These are phyloP conservation scores for Hyaloperonospora arabidopsidis DNA, from an alignment of 352 stramenopile genomes.

Conservation along the genomic window DNA sequence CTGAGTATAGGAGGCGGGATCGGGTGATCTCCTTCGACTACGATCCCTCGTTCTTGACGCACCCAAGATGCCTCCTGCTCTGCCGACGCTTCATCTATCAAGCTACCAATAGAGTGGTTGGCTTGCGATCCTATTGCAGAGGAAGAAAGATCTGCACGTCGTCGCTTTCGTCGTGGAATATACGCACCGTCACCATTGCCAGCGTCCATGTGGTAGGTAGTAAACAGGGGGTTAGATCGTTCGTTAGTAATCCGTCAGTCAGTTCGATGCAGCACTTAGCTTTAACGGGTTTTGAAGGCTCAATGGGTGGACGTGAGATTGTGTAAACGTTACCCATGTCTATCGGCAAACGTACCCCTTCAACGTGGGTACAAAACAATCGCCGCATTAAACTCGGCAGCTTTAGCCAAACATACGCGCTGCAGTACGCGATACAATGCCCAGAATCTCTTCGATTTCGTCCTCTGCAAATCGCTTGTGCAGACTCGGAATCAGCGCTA, in stretches of 20 bases:
- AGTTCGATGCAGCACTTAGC: no score
- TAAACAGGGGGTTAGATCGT: not conserved
- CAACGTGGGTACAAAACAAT: no score
- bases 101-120: not conserved
- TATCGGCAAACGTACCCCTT: not conserved
- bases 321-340: constrained; percentile 1
- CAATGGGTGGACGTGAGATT: not conserved
- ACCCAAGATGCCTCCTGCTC: constrained; percentile 40
- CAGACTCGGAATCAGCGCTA: constrained; percentile 82
- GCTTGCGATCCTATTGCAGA: not conserved
- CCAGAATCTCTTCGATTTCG: constrained; percentile 86
- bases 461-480: constrained; percentile 85
- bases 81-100: constrained; percentile 1
- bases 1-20: constrained; percentile 25
- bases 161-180: constrained; percentile 37
- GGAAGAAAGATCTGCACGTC: constrained; percentile 13
- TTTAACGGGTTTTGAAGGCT: not conserved
- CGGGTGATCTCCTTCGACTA: constrained; percentile 24
- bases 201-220: not conserved
- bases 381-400: not conserved
- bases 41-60: constrained; percentile 47
- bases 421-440: constrained; percentile 80
- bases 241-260: no score
- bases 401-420: constrained; percentile 78
- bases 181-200: constrained; percentile 23